A percentile compares a stretch with the other conserved stretches of the same genome.
These are phyloP conservation scores for Lodderomyces theae DNA, from an alignment of 1,139 yeast genomes.

Conservation along the genomic window DNA sequence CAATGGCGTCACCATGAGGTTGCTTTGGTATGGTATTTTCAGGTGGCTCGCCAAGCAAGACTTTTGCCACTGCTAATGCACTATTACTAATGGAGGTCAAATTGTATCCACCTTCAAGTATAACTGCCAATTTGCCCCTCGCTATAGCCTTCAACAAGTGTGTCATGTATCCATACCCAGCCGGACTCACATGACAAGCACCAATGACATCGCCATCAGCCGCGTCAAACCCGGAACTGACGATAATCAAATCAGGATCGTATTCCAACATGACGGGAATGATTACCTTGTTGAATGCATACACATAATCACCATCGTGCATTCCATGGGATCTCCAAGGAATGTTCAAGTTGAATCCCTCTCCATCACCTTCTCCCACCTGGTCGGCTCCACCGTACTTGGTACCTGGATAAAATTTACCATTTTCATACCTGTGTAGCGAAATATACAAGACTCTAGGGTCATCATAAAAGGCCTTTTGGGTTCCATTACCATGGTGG, in stretches of 20 bases:
- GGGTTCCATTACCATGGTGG: slow-evolving; percentile 98
- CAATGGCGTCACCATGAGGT: slow-evolving; percentile 79
- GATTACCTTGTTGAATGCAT: slow-evolving; percentile 85
- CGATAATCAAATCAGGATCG: slow-evolving; percentile 87
- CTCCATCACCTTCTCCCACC: slow-evolving; percentile 83
- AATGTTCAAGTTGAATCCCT: slow-evolving; percentile 82
- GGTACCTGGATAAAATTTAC: slow-evolving; percentile 93
- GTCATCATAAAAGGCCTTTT: slow-evolving; percentile 83
- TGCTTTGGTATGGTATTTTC: slow-evolving; percentile 59
- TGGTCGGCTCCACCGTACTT: slow-evolving; percentile 72
- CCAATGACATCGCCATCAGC: slow-evolving; percentile 98
- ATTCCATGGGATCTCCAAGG: slow-evolving; percentile 96
- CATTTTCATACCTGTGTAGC: slow-evolving; percentile 87
- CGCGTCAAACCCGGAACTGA: slow-evolving; percentile 96
- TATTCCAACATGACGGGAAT: slow-evolving; percentile 89
- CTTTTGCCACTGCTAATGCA: slow-evolving; percentile 91
- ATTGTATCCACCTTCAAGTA: slow-evolving; percentile 95
- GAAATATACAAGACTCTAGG: slow-evolving; percentile 90
- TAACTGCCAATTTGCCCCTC: slow-evolving; percentile 82
- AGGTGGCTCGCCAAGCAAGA: slow-evolving; percentile 92
- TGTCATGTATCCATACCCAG: slow-evolving; percentile 96
- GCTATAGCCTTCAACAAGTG: slow-evolving; percentile 86
- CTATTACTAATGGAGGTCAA: slow-evolving; percentile 86
- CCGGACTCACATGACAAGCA: slow-evolving; percentile 95
- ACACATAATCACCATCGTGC: slow-evolving; percentile 93